A percentile compares a stretch with the other conserved stretches of the same genome.
These are phyloP conservation scores for Spergularia bocconei DNA, from an alignment of 148 eudicot species.

Conservation along the genomic window DNA sequence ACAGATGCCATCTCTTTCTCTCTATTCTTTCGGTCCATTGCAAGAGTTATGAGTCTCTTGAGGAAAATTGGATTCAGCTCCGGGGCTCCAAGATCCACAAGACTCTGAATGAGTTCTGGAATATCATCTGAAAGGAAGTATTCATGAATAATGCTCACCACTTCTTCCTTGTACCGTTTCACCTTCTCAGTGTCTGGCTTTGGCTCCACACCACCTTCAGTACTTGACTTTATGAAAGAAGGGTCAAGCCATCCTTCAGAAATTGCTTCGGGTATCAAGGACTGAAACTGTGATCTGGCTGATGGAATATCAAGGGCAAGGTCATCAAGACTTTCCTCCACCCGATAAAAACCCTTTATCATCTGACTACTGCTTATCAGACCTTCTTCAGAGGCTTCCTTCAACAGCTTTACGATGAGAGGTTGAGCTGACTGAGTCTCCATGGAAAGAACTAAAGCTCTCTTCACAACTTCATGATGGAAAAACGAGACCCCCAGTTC, in stretches of 20 bases:
- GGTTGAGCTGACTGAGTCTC: constrained; percentile 66
- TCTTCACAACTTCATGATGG: constrained; percentile 93
- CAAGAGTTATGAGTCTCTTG: constrained; percentile 82
- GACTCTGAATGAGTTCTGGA: constrained; percentile 83
- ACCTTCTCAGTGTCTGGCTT: constrained; percentile 52
- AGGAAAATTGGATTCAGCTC: constrained; percentile 72
- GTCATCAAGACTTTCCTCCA: constrained; percentile 88
- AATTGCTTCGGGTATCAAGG: constrained; percentile 64
- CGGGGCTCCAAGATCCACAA: constrained; percentile 72
- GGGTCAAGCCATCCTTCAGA: constrained; percentile 92
- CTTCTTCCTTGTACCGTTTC: constrained; percentile 67
- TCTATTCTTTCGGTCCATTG: constrained; percentile 91
- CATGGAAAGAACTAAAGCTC: constrained; percentile 84
- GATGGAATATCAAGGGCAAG: constrained; percentile 87
- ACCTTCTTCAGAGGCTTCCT: constrained; percentile 88
- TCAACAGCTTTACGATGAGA: constrained; percentile 58
- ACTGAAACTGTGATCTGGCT: constrained; percentile 56
- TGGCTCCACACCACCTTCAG: constrained; percentile 38
- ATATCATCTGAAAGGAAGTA: constrained; percentile 95
- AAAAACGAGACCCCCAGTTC: constrained; percentile 85
- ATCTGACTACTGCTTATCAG: constrained; percentile 89
- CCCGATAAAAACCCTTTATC: constrained; percentile 73
- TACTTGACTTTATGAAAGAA: constrained; percentile 40
- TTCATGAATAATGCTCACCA: constrained; percentile 77
- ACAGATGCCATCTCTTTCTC: constrained; percentile 99